phyloP scores from a whole-genome alignment of 371 early-diverging fungal genomes.

The Fennellomyces sp. region DNA sequence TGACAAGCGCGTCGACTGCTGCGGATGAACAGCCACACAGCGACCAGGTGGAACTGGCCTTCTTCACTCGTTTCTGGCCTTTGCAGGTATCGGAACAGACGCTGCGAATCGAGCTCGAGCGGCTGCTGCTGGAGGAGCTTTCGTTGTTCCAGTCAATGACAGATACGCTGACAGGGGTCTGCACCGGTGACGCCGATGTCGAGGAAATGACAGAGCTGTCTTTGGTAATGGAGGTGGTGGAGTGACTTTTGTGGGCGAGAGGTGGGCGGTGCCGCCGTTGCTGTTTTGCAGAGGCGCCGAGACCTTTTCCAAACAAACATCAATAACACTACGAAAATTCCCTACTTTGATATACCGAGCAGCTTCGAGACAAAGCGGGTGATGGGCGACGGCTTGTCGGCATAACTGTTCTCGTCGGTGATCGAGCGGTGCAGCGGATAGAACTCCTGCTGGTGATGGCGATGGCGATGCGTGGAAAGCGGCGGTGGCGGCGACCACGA shows the following conservation, averaged over 20 bases:
- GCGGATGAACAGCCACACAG: neutral
- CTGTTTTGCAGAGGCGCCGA: neutral
- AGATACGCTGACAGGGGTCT: neutral
- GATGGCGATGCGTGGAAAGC: neutral
- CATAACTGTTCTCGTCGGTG: constrained; percentile 22
- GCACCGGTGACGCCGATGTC: constrained; percentile 5
- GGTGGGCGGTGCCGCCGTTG: constrained; percentile 14
- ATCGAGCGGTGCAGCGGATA: constrained; percentile 27
- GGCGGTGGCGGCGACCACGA: constrained; percentile 9
- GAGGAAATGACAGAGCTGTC: constrained; percentile 20
- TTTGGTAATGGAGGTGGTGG: constrained; percentile 30
- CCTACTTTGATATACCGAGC: constrained; percentile 11
- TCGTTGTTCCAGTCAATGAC: constrained; percentile 4
- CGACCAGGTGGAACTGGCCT: neutral
- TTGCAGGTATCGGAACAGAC: constrained; percentile 4
- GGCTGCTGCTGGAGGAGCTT: neutral
- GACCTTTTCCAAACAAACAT: constrained; percentile 3
- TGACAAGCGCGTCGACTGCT: constrained; percentile 23
- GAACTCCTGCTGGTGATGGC: neutral
- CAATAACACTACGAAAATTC: constrained; percentile 3
- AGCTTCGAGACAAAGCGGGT: constrained; percentile 25
- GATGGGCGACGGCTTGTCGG: constrained; percentile 23
- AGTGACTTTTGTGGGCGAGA: constrained; percentile 25
- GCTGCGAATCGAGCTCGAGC: constrained; percentile 1
- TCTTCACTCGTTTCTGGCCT: neutral